Percentiles rank a stretch among this genome's conserved stretches.
Conservation (phyloP, 768 basidiomycete genomes). For the Naganishia vishniacii region DNA sequence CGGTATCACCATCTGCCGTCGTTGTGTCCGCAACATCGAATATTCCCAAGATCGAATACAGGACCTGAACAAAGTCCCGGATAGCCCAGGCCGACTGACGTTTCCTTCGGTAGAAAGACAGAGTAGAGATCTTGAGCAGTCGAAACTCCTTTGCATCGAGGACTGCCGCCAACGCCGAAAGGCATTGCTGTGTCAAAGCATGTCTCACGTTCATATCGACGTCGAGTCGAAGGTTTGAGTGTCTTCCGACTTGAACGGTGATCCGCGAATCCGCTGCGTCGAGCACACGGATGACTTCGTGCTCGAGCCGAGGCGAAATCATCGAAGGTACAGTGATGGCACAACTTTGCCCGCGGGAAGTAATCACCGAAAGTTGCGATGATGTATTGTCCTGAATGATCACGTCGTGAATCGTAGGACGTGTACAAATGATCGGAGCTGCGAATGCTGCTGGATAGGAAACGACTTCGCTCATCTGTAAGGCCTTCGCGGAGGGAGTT, state of each 20-base stretch:
- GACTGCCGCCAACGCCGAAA: neutral
- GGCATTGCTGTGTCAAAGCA: constrained; percentile 18
- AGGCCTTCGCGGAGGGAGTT: neutral
- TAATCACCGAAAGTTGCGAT: constrained; percentile 64
- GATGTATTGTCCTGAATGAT: constrained; percentile 52
- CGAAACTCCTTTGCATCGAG: constrained; percentile 1
- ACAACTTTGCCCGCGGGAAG: constrained; percentile 32
- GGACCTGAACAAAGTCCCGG: constrained; percentile 1
- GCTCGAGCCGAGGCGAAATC: neutral
- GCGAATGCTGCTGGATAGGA: constrained; percentile 48
- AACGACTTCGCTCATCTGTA: neutral
- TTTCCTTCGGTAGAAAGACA: constrained; percentile 19
- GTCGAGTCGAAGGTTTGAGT: neutral
- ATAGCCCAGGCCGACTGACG: constrained; percentile 4
- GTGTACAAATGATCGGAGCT: constrained; percentile 60
- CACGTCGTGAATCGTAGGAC: constrained; percentile 63
- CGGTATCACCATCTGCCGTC: neutral
- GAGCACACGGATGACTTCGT: neutral
- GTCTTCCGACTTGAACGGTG: neutral
- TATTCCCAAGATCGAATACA: constrained; percentile 9
- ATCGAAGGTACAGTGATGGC: neutral
- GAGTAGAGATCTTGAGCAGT: neutral
- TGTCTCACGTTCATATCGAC: constrained; percentile 8
- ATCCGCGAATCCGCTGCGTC: neutral
- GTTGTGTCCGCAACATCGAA: neutral